phyloP scores from a whole-genome alignment of 192 early-diverging fungal species.

The Coemansia pectinata region DNA sequence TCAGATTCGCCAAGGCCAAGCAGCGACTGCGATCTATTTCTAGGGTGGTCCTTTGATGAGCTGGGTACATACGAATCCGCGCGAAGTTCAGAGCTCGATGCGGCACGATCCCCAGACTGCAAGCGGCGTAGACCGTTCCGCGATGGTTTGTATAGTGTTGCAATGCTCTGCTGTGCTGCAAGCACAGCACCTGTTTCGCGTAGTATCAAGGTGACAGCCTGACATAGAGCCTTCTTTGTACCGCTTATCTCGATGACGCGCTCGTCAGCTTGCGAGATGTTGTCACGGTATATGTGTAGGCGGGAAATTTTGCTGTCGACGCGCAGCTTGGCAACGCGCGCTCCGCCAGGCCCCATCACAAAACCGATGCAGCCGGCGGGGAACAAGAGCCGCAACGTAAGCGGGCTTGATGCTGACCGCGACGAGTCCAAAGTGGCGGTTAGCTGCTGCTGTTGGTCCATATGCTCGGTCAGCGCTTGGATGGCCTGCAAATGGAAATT shows the following conservation, averaged over 20 bases:
- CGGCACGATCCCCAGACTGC: slow-evolving; percentile 22
- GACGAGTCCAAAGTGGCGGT: not conserved
- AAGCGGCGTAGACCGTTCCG: slow-evolving; percentile 31
- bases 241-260: slow-evolving; percentile 38
- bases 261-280: slow-evolving; percentile 42
- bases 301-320: slow-evolving; percentile 15
- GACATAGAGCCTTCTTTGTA: slow-evolving; percentile 14
- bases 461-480: slow-evolving; percentile 32
- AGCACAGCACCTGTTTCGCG: slow-evolving; percentile 16
- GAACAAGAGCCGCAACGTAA: slow-evolving; percentile 35
- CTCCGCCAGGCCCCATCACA: slow-evolving; percentile 31
- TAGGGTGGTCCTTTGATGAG: not conserved
- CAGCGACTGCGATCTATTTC: slow-evolving; percentile 37
- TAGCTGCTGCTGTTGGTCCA: slow-evolving; percentile 19
- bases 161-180: slow-evolving; percentile 7
- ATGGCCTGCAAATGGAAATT: slow-evolving; percentile 27
- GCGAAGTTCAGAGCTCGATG: not conserved
- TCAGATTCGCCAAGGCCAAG: slow-evolving; percentile 1
- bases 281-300: slow-evolving; percentile 25
- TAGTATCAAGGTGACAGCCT: slow-evolving; percentile 14
- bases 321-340: slow-evolving; percentile 16
- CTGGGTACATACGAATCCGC: slow-evolving; percentile 5
- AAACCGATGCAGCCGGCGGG: slow-evolving; percentile 32
- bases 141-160: slow-evolving; percentile 33
- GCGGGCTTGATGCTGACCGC: not conserved